Evolutionary conservation across 768 basidiomycete genomes (phyloP), one percentile per base, ranked within the genome.

Genomic region (Termitomyces sp.): DNA sequence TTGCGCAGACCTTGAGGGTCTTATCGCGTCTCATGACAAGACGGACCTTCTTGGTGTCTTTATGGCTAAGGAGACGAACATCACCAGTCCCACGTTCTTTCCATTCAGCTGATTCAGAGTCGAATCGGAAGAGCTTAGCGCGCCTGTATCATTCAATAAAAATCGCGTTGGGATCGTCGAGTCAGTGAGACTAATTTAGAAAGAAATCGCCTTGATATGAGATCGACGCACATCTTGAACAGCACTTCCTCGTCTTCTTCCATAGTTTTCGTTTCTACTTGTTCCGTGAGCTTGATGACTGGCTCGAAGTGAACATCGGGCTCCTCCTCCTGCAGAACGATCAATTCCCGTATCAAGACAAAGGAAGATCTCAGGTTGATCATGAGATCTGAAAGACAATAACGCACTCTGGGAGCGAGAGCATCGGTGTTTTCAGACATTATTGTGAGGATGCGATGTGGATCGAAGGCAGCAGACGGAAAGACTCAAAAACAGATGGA

Each of bases 21-120:
- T 98, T 98, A 82, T 99, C 97, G 74, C 97, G 91, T 77, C 96
- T 82, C 97, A 99, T 99, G 71, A 99, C 94, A 61, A 99, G 84
- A 61, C 97, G 84, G 68, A 96, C 81, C 75, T 95, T 98, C 79
- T 88, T 87, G 50, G 87, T 88, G 68, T 85, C 85, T 74, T 89
- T 93, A 80, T 97, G 92, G 65, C 85, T 77, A 62, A 99, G 85
- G 56, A 99, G 81, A 71, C 93, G 89, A 63, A 93, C 94, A 71
- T 96, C 94, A 46, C 96, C 96, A 16, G 95, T 98, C 41, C 96
- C 96, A 34, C 97, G 78, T 76, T 99, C 97, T 73, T 99, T 99
- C 97, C 97, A 99, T 75, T 98, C 96, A 52, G 84, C 77, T 50
- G 84, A 77, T 34, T 68, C 72, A 59, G 81, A 70, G 64, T 89